These are phyloP conservation scores for Kuraishia cidri DNA, from an alignment of 805 yeast species.

Conservation along the genomic window DNA sequence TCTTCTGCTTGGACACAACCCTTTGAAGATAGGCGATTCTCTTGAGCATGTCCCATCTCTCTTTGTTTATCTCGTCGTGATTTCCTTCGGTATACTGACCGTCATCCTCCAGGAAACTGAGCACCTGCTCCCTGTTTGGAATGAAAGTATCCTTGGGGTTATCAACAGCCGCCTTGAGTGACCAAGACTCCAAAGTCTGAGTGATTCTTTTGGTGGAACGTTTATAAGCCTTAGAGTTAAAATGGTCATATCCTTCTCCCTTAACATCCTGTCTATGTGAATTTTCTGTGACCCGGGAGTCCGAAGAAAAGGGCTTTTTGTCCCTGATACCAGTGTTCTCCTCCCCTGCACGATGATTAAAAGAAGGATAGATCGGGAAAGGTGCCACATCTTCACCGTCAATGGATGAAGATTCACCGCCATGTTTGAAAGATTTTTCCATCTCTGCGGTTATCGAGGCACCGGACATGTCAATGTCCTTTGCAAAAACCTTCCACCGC, in stretches of 20 bases:
- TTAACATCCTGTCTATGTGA: constrained; percentile 67
- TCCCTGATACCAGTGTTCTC: constrained; percentile 83
- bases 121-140: constrained; percentile 51
- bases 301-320: constrained; percentile 71
- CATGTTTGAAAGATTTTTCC: constrained; percentile 12
- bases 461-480: constrained; percentile 8
- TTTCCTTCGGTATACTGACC: constrained; percentile 20
- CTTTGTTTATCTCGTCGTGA: constrained; percentile 29
- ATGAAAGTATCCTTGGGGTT: constrained; percentile 29
- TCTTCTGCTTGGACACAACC: constrained; percentile 42
- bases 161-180: constrained; percentile 31
- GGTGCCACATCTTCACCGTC: constrained; percentile 24
- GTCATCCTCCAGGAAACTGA: constrained; percentile 43
- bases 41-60: constrained; percentile 66
- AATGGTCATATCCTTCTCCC: constrained; percentile 68
- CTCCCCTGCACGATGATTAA: constrained; percentile 83
- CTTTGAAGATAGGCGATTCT: constrained; percentile 64
- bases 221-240: constrained; percentile 33
- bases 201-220: constrained; percentile 46
- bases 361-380: constrained; percentile 32
- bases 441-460: constrained; percentile 9
- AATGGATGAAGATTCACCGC: constrained; percentile 9
- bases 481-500: constrained; percentile 25
- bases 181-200: constrained; percentile 46
- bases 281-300: constrained; percentile 68